Conservation (phyloP, 371 early-diverging fungal species). For the Furculomyces boomerangus region DNA sequence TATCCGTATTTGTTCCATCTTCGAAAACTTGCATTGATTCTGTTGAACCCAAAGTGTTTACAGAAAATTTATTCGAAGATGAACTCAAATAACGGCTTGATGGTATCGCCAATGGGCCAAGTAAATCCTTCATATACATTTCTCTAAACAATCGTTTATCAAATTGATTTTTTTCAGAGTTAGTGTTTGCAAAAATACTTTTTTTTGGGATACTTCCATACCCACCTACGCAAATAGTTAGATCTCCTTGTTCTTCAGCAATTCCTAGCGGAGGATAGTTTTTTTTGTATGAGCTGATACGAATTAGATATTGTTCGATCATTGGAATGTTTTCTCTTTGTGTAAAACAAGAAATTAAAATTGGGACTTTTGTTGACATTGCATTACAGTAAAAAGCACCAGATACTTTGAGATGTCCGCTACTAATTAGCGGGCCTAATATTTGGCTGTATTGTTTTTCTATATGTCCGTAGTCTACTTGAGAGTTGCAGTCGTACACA, state of each 20-base stretch:
- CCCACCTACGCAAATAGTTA: background rate
- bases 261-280: background rate
- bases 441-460: background rate
- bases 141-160: background rate
- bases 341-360: background rate
- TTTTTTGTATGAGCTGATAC: background rate
- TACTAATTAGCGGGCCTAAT: background rate
- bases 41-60: background rate
- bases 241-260: background rate
- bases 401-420: background rate
- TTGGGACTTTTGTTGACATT: background rate
- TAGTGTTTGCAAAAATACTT: background rate
- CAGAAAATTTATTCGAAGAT: background rate
- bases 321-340: background rate
- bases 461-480: background rate
- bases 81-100: background rate
- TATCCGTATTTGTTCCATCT: background rate
- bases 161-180: background rate
- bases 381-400: background rate
- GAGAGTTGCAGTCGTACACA: background rate
- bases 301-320: background rate
- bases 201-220: background rate
- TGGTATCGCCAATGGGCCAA: background rate
- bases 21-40: background rate
- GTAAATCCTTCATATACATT: conserved; percentile 2